Evolutionary conservation across 176 grass and related monocot genomes (phyloP).

Genomic region (Hordeum vulgare): MorexV3_pseudomolecules_assembly NC_058523.1:40402831-40403330

Average conservation of each 20-base stretch:
- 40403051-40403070: not conserved
- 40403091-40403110: conserved; percentile 35
- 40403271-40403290: conserved; percentile 7
- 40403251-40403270: conserved; percentile 28
- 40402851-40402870: not conserved
- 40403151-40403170: conserved; percentile 51
- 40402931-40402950: not conserved
- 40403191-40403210: conserved; percentile 38
- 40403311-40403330: conserved; percentile 63
- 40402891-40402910: not conserved
- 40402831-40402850: not conserved
- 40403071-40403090: not conserved
- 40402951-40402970: not conserved
- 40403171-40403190: conserved; percentile 65
- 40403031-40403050: not conserved
- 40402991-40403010: not conserved
- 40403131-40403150: conserved; percentile 26
- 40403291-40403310: conserved; percentile 19
- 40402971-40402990: not conserved
- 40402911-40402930: not conserved
- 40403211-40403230: not conserved
- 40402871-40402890: not conserved
- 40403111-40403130: conserved; percentile 20
- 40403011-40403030: not conserved
- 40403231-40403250: conserved; percentile 19